Percentiles rank a stretch among this genome's conserved stretches.
phyloP scores from a whole-genome alignment of 2,329 filamentous ascomycete genomes.

The Fusarium chaquense region DNA sequence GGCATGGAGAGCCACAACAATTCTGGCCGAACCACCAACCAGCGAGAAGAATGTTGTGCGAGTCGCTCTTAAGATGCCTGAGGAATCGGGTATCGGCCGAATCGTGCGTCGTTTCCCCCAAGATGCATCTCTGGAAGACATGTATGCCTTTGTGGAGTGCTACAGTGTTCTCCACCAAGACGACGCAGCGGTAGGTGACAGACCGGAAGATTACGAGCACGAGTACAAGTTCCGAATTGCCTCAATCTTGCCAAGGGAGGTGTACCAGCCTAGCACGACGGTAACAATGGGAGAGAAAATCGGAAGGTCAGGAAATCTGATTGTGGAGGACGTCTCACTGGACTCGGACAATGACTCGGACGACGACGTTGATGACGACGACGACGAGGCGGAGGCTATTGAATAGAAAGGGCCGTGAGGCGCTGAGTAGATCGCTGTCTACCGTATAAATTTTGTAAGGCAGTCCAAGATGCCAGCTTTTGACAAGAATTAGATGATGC shows the following conservation, averaged over 20 bases:
- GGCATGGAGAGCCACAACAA: conserved; percentile 77
- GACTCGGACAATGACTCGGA: conserved; percentile 54
- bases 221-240: conserved; percentile 88
- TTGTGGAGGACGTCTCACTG: conserved; percentile 75
- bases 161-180: conserved; percentile 71
- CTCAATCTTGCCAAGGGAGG: conserved; percentile 84
- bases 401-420: conserved; percentile 31
- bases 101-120: conserved; percentile 80
- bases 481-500: neutral
- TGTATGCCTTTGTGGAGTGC: conserved; percentile 97
- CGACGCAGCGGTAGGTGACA: conserved; percentile 45
- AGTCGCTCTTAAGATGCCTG: conserved; percentile 74
- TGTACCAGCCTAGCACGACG: conserved; percentile 76
- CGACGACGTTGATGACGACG: conserved; percentile 46
- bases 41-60: conserved; percentile 77
- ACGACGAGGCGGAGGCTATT: conserved; percentile 41
- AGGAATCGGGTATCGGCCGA: conserved; percentile 72
- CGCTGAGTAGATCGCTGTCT: conserved; percentile 13
- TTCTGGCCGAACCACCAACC: conserved; percentile 75
- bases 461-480: conserved; percentile 18
- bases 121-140: conserved; percentile 81
- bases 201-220: conserved; percentile 80
- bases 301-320: conserved; percentile 85
- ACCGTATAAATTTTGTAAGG: conserved; percentile 27
- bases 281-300: conserved; percentile 78